A percentile compares a stretch with the other conserved stretches of the same genome.
phyloP scores from a whole-genome alignment of 129 eudicot genomes.

The Deinandra increscens region DNA sequence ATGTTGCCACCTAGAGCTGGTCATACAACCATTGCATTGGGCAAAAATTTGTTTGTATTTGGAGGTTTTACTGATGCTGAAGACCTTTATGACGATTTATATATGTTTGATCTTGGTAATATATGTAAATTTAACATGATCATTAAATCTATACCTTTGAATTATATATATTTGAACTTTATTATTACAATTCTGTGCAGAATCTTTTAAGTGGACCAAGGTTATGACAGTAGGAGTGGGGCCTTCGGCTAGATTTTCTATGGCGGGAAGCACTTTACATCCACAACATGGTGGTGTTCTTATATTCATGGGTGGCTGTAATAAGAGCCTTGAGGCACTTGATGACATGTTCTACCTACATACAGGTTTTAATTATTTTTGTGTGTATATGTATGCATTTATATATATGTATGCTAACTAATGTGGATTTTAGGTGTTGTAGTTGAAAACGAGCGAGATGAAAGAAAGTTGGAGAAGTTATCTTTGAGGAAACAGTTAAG shows the following conservation, averaged over 20 bases:
- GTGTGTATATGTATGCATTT: not conserved
- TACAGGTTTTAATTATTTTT: conserved; percentile 54
- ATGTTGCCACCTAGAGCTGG: conserved; percentile 95
- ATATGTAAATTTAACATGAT: not conserved
- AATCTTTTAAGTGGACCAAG: conserved; percentile 72
- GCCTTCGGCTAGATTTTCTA: conserved; percentile 95
- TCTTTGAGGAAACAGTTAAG: conserved; percentile 85
- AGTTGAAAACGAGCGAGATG: conserved; percentile 66
- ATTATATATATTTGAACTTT: conserved; percentile 18
- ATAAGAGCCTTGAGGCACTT: conserved; percentile 86
- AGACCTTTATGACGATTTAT: conserved; percentile 75
- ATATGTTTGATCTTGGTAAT: conserved; percentile 86
- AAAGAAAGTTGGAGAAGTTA: conserved; percentile 71
- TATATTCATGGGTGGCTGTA: conserved; percentile 89
- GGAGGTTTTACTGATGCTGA: conserved; percentile 97
- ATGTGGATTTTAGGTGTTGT: conserved; percentile 55
- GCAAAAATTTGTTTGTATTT: conserved; percentile 78
- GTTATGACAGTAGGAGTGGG: conserved; percentile 65
- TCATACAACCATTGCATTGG: conserved; percentile 81
- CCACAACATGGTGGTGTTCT: conserved; percentile 76
- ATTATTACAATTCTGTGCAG: conserved; percentile 39
- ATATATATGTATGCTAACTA: conserved; percentile 5
- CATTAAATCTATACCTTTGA: not conserved
- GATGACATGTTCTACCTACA: conserved; percentile 84
- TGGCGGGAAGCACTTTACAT: conserved; percentile 92